Evolutionary conservation across 2,329 filamentous ascomycete species (phyloP), one percentile per base, ranked within the genome.

Genomic region (Penicillium brevicompactum): DNA sequence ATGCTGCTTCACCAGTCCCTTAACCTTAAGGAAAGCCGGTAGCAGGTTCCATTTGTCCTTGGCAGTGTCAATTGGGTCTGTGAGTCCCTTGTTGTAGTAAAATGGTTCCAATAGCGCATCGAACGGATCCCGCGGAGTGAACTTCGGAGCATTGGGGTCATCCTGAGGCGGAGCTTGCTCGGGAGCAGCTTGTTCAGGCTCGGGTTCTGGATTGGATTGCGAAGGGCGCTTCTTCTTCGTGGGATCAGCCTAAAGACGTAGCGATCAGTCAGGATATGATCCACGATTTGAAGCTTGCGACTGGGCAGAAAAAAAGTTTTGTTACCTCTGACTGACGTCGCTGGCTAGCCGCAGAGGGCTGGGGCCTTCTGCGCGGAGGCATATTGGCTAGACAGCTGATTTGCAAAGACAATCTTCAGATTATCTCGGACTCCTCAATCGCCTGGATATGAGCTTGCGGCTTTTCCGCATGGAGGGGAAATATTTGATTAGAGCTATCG

Each of bases 21-120:
- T 99, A 67, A 97, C 92, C 75, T 97, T 97, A 56, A 99, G 80
- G 74, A 99, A 99, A n/a, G 94, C 94, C 0, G 94, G 95, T 27
- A 99, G 78, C 41, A 99, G 82, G 73, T 97, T 96, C 85, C 93
- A 97, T 81, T 99, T 99, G 79, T 99, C 94, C 68, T 76, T 78
- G 27, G 85, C 86, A 1, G 87, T 89, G 57, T 87, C 81, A 67
- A 90, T 89, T 3, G 86, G 86, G 68, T 89, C 87, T 0, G 85
- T 87, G 53, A 89, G 72, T 47, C 80, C 80, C 70, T 89, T 89
- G 57, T 81, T 84, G 66, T 86, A 85, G 72, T 90, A 89, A 69
- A 89, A 89, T 0, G 87, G 87, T 67, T 88, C 81, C 24, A 89
- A 79, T 24, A 89, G 77, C 37, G 85, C 84, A 66, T 87, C 84